Conservation (phyloP, 2,329 filamentous ascomycete species). For the Aspergillus tanneri region DNA sequence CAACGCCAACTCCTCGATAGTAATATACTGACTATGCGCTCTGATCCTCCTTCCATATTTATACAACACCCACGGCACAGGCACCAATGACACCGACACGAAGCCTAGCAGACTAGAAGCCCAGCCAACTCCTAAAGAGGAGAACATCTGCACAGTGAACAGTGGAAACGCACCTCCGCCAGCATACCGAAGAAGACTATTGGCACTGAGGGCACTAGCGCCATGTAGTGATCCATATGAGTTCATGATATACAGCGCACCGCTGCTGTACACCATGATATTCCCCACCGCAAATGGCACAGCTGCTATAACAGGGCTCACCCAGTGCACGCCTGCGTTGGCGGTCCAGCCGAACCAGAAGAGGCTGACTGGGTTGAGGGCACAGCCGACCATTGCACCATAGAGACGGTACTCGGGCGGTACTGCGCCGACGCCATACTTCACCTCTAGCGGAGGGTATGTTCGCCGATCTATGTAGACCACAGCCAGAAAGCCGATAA, state of each 20-base stretch:
- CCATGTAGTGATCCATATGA: conserved; percentile 29
- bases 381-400: conserved; percentile 50
- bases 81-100: conserved; percentile 34
- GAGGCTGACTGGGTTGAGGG: conserved; percentile 47
- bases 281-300: conserved; percentile 29
- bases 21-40: conserved; percentile 38
- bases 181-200: conserved; percentile 33
- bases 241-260: conserved; percentile 31
- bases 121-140: conserved; percentile 20
- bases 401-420: conserved; percentile 53
- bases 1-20: too few species aligned
- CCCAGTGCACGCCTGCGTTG: conserved; percentile 42
- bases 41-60: conserved; percentile 41
- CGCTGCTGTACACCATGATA: conserved; percentile 32
- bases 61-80: conserved; percentile 47
- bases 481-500: conserved; percentile 47
- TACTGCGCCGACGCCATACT: conserved; percentile 27
- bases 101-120: conserved; percentile 36
- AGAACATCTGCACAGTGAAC: conserved; percentile 34
- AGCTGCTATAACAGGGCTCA: conserved; percentile 26
- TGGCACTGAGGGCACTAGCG: conserved; percentile 34
- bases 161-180: conserved; percentile 39
- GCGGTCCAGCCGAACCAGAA: conserved; percentile 54
- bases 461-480: not conserved
- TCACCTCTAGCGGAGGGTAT: not conserved